A percentile compares a stretch with the other conserved stretches of the same genome.
phyloP scores from a whole-genome alignment of 768 basidiomycete genomes.

The Leccinellum albellum region DNA sequence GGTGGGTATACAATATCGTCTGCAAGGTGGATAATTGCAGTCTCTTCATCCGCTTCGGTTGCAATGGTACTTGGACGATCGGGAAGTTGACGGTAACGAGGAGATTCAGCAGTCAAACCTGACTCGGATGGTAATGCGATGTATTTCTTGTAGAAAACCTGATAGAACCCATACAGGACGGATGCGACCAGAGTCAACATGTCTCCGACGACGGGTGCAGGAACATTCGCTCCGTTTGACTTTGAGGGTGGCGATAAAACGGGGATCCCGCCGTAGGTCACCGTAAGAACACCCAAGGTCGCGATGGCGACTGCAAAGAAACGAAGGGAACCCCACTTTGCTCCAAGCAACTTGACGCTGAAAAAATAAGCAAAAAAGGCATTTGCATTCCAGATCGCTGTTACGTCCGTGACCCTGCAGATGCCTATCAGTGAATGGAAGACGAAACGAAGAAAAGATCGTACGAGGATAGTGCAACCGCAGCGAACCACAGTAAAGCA shows the following conservation, averaged over 20 bases:
- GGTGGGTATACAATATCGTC: slow-evolving; percentile 48
- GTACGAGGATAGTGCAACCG: slow-evolving; percentile 69
- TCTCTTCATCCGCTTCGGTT: slow-evolving; percentile 23
- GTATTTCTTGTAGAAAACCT: slow-evolving; percentile 82
- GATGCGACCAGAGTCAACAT: slow-evolving; percentile 70
- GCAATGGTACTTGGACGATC: slow-evolving; percentile 32
- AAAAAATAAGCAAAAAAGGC: slow-evolving; percentile 91
- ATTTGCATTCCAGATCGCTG: slow-evolving; percentile 85
- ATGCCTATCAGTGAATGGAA: slow-evolving; percentile 4
- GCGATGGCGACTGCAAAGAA: slow-evolving; percentile 76
- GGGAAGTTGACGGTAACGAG: slow-evolving; percentile 44
- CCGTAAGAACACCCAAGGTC: slow-evolving; percentile 71
- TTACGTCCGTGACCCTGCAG: slow-evolving; percentile 75
- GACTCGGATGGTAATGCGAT: slow-evolving; percentile 67
- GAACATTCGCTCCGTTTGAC: slow-evolving; percentile 8
- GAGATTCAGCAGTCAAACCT: slow-evolving; percentile 39
- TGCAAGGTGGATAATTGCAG: slow-evolving; percentile 13
- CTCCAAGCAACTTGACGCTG: slow-evolving; percentile 64
- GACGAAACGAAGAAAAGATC: slow-evolving; percentile 21
- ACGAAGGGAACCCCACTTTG: slow-evolving; percentile 60
- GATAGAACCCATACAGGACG: slow-evolving; percentile 70
- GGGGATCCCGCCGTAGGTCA: slow-evolving; percentile 74
- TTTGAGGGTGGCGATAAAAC: slow-evolving; percentile 22
- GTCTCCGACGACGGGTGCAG: slow-evolving; percentile 68
- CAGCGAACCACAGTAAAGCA: slow-evolving; percentile 70